These are phyloP conservation scores for Hypomontagnella monticulosa DNA, from an alignment of 495 filamentous ascomycete genomes.

Conservation along the genomic window DNA sequence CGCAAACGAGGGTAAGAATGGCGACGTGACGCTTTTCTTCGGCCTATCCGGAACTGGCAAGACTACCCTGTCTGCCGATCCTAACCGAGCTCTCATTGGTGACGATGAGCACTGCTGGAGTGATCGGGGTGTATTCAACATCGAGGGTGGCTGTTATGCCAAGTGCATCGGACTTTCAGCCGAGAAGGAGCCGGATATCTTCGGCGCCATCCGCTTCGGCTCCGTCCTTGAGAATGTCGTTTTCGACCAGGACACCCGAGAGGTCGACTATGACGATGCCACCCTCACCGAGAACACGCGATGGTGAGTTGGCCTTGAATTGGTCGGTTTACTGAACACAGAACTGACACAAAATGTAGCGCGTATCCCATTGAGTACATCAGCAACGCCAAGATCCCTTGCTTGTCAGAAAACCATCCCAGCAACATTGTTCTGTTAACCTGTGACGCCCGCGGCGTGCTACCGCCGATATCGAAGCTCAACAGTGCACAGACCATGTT, in stretches of 20 bases:
- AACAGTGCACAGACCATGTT: conserved; percentile 98
- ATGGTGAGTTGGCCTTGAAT: conserved; percentile 59
- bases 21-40: conserved; percentile 98
- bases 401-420: conserved; percentile 85
- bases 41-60: conserved; percentile 98
- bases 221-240: conserved; percentile 99
- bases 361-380: conserved; percentile 99
- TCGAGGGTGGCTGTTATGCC: conserved; percentile 99
- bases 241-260: conserved; percentile 88
- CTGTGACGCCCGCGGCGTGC: conserved; percentile 96
- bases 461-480: conserved; percentile 98
- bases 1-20: conserved; percentile 86
- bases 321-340: neutral
- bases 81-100: conserved; percentile 94
- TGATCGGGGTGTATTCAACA: conserved; percentile 97
- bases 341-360: conserved; percentile 45
- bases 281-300: conserved; percentile 98
- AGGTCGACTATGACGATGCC: conserved; percentile 92
- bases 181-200: conserved; percentile 99
- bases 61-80: conserved; percentile 96
- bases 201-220: conserved; percentile 93
- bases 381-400: conserved; percentile 97
- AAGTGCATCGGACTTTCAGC: conserved; percentile 98
- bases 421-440: conserved; percentile 98
- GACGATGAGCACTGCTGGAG: conserved; percentile 99